Conservation (phyloP, 2,329 filamentous ascomycete genomes). For the Tolypocladium ophioglossoides region DNA sequence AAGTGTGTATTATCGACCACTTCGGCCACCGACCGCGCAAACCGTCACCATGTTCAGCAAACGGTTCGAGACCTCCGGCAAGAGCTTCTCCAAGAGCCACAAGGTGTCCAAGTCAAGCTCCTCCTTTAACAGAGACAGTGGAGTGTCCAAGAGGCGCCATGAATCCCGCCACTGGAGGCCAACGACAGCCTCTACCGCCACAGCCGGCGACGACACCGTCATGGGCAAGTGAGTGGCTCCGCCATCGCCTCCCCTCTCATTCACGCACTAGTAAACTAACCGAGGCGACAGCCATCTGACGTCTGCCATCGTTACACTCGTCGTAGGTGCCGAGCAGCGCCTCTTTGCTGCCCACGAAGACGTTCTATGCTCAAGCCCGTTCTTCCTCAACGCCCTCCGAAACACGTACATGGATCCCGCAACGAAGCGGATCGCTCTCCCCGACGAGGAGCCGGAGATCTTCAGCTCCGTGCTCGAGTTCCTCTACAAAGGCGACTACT, state of each 20-base stretch:
- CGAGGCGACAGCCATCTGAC: conserved; percentile 36
- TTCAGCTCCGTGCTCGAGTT: conserved; percentile 87
- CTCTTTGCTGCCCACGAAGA: conserved; percentile 90
- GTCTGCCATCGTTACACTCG: conserved; percentile 67
- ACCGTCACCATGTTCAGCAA: conserved; percentile 33
- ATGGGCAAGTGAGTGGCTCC: conserved; percentile 31
- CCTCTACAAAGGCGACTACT: conserved; percentile 91
- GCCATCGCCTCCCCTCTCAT: neutral
- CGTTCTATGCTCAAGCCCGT: conserved; percentile 66
- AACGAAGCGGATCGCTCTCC: conserved; percentile 63
- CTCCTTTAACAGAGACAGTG: conserved; percentile 44
- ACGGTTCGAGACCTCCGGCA: conserved; percentile 33
- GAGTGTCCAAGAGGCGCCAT: conserved; percentile 44
- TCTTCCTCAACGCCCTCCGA: conserved; percentile 44
- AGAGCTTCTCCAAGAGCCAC: conserved; percentile 43
- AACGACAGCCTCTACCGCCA: conserved; percentile 32
- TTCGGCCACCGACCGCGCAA: neutral
- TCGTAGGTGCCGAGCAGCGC: conserved; percentile 70
- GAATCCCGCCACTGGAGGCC: conserved; percentile 37
- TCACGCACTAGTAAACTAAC: neutral
- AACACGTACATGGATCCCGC: conserved; percentile 22
- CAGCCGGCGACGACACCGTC: conserved; percentile 25
- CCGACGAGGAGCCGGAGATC: conserved; percentile 80
- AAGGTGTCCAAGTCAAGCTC: conserved; percentile 39
- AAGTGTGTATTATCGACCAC: neutral